Evolutionary conservation across 129 eudicot species (phyloP), one percentile per base, ranked within the genome.

Genomic region (Helianthus annuus): DNA sequence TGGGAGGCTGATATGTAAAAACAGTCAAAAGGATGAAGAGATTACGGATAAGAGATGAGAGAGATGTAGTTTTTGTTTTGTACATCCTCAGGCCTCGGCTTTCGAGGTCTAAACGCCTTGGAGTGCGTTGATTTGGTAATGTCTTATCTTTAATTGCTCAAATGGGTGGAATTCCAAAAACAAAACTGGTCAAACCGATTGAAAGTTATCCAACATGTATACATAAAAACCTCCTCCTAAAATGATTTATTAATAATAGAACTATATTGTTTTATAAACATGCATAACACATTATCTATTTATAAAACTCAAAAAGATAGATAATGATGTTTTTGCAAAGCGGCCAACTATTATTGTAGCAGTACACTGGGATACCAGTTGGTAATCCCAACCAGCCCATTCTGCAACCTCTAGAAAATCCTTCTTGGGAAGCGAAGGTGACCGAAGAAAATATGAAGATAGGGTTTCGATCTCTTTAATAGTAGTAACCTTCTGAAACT

Each of bases 401-500:
- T 69, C 7, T 52, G 73, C 62, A 56, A 14, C 49, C 49, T 52
- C 61, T 34, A 36, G 63, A 6, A 69, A 70, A 70, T 27, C 24
- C 17, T 11, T 69, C 15, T 3, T 19, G 62, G 40, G 15, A 71
- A 13, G 24, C 44, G 9, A 70, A 70, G 27, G 34, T 7, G 56
- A 17, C 27, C 24, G 1, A 49, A 7, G 7, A 29, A 29, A 67
- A 44, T 13, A 24, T 22, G 38, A 24, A 34, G 14, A 22, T 13
- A 58, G 6, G 17, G 73, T 65, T 48, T 48, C 42, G 65, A 42
- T 63, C 7, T 55, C 45, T 40, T 40, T 68, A 17, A 34, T 4
- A 67, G 68, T 54, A 49, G 68, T 54, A 49, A 12, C 19, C 32
- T 48, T 46, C 53, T 6, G 62, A 15, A 78, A 83, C 99, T 86